These are phyloP conservation scores for Diversispora eburnea DNA, from an alignment of 192 early-diverging fungal species.

Conservation along the genomic window DNA sequence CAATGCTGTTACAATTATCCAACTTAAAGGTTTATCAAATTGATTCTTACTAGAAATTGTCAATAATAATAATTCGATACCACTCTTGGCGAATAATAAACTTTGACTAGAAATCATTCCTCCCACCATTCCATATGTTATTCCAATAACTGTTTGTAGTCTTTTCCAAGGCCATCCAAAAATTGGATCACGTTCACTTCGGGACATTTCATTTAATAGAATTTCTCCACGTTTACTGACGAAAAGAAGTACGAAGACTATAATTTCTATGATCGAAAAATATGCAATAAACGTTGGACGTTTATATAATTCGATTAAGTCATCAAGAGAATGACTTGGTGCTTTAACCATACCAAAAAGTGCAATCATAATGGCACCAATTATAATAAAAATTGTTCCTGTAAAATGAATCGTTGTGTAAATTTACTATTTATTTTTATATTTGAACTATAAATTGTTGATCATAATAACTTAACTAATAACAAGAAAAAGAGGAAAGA, in stretches of 20 bases:
- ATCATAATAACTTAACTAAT: not conserved
- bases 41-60: slow-evolving; percentile 60
- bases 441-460: too few species aligned
- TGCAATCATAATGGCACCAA: slow-evolving; percentile 64
- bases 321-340: slow-evolving; percentile 62
- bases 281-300: slow-evolving; percentile 66
- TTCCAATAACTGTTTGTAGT: slow-evolving; percentile 47
- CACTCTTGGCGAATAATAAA: slow-evolving; percentile 74
- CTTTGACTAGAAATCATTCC: slow-evolving; percentile 73
- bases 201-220: slow-evolving; percentile 24
- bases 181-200: slow-evolving; percentile 11
- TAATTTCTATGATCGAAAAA: slow-evolving; percentile 51
- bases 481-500: not conserved
- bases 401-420: slow-evolving; percentile 11
- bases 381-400: slow-evolving; percentile 64
- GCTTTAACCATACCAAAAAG: slow-evolving; percentile 75
- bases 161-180: slow-evolving; percentile 32
- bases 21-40: slow-evolving; percentile 63
- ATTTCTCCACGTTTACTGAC: slow-evolving; percentile 45
- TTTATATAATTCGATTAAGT: slow-evolving; percentile 62
- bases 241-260: slow-evolving; percentile 48
- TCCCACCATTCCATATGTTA: slow-evolving; percentile 64
- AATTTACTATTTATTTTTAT: too few species aligned
- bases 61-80: slow-evolving; percentile 66
- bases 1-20: slow-evolving; percentile 61